Percentiles rank a stretch among this genome's conserved stretches.
These are phyloP conservation scores for Pichia phayaonensis DNA, from an alignment of 805 yeast genomes.

Conservation along the genomic window DNA sequence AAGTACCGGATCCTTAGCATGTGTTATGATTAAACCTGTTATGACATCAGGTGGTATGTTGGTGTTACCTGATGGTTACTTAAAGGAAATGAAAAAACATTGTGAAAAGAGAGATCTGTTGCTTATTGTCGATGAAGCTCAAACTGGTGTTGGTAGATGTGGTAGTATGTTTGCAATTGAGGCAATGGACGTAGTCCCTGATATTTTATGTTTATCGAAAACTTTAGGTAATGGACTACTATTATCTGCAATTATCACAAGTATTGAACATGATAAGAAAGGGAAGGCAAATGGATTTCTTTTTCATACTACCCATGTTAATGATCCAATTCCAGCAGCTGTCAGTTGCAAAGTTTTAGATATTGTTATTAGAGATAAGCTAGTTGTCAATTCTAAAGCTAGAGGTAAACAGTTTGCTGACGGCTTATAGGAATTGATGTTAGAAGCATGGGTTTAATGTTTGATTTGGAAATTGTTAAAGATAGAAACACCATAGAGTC, in stretches of 20 bases:
- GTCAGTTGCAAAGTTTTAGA: constrained; percentile 27
- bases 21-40: constrained; percentile 44
- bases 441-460: constrained; percentile 46
- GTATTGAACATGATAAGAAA: constrained; percentile 18
- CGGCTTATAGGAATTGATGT: constrained; percentile 31
- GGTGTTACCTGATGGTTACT: constrained; percentile 31
- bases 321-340: constrained; percentile 25
- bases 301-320: constrained; percentile 26
- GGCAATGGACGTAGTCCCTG: constrained; percentile 26
- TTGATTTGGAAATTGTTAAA: constrained; percentile 43
- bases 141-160: constrained; percentile 47
- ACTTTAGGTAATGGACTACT: constrained; percentile 30
- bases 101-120: constrained; percentile 36
- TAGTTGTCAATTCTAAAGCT: constrained; percentile 19
- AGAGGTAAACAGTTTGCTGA: constrained; percentile 23
- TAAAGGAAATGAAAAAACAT: constrained; percentile 20
- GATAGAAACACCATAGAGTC: constrained; percentile 37
- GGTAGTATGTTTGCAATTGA: constrained; percentile 39
- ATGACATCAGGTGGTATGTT: constrained; percentile 48
- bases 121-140: constrained; percentile 48
- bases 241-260: constrained; percentile 26
- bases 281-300: constrained; percentile 18
- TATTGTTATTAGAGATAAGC: constrained; percentile 22
- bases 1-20: constrained; percentile 37
- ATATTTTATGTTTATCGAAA: constrained; percentile 27